Evolutionary conservation across 305 asterid genomes (phyloP).

Genomic region (Salvia sclarea): DNA sequence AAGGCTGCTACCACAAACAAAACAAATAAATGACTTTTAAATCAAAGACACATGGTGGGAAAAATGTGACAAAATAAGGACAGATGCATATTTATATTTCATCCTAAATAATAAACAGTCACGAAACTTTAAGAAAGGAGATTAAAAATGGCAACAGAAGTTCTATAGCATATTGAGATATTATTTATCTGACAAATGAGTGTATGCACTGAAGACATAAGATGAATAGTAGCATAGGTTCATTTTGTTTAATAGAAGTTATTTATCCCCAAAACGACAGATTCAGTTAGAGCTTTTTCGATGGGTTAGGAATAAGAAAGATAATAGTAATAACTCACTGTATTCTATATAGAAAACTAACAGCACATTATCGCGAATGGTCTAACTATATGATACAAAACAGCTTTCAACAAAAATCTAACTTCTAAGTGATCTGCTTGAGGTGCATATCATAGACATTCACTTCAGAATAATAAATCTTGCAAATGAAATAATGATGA

Average conservation of each 20-base stretch:
- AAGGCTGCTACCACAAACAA: constrained; percentile 2
- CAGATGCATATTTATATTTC: background rate
- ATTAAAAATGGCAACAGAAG: background rate
- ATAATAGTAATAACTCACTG: background rate
- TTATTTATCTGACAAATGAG: constrained; percentile 11
- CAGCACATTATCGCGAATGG: background rate
- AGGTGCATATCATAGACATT: background rate
- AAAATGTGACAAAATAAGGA: background rate
- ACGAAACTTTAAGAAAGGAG: background rate
- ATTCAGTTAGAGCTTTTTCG: background rate
- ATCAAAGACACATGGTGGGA: background rate
- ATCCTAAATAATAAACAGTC: background rate
- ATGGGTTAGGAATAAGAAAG: constrained; percentile 2
- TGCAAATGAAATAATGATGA: background rate
- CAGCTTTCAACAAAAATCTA: background rate
- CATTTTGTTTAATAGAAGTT: background rate
- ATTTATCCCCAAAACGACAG: background rate
- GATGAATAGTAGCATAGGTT: background rate
- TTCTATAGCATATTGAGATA: background rate
- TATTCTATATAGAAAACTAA: constrained; percentile 14
- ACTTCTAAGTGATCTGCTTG: background rate
- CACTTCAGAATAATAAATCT: constrained; percentile 7
- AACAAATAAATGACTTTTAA: background rate
- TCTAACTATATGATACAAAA: background rate
- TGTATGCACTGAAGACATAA: background rate